Conservation (phyloP, 208 protist genomes). For the Acanthamoeba royreba region DNA sequence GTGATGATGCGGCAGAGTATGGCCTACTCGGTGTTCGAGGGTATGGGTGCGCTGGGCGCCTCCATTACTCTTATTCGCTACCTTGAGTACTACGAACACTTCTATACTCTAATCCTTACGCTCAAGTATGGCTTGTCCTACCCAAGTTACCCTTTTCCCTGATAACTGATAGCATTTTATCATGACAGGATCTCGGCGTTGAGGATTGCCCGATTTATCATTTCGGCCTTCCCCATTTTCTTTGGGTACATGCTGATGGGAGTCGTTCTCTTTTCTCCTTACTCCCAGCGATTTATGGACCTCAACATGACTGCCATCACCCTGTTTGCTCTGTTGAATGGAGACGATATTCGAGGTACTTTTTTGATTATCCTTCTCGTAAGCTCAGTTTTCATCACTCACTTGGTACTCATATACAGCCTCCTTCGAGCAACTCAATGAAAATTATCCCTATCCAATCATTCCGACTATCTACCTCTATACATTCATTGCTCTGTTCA, state of each 20-base stretch:
- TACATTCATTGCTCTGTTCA: slow-evolving; percentile 50
- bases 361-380: background rate
- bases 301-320: slow-evolving; percentile 41
- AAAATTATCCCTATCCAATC: slow-evolving; percentile 44
- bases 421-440: slow-evolving; percentile 22
- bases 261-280: slow-evolving; percentile 47
- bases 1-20: no score
- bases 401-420: background rate
- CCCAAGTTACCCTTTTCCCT: background rate
- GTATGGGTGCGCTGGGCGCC: slow-evolving; percentile 18
- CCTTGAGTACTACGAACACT: slow-evolving; percentile 41
- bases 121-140: background rate
- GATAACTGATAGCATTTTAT: background rate
- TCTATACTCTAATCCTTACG: slow-evolving; percentile 54
- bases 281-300: slow-evolving; percentile 38
- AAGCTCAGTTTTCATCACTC: background rate
- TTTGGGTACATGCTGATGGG: slow-evolving; percentile 57
- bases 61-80: slow-evolving; percentile 44
- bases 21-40: slow-evolving; percentile 29
- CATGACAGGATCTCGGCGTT: background rate
- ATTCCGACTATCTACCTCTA: slow-evolving; percentile 48
- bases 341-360: slow-evolving; percentile 53
- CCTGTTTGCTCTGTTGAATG: slow-evolving; percentile 54
- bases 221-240: slow-evolving; percentile 42
- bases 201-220: slow-evolving; percentile 13